Base-by-base conservation (phyloP, 1,284 basidiomycete genomes). In the Tremellales sp. region DNA sequence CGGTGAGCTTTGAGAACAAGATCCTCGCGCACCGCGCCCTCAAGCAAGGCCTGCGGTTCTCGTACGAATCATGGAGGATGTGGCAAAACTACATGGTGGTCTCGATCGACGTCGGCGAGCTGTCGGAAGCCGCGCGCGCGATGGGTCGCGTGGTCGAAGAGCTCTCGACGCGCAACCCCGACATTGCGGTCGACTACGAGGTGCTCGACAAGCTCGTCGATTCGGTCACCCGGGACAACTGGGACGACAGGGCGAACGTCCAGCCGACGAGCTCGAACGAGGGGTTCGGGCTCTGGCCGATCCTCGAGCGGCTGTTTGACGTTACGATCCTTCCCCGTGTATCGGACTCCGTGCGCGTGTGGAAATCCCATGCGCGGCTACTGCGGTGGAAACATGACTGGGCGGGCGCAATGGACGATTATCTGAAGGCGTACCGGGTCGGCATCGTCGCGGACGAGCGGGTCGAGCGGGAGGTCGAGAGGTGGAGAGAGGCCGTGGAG, bases 61-160 rank as follows among this genome's bases (percentile, higher is more conserved):
- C 81, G 43, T 87, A 89, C 70, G 85, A 91, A 43, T 93, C 93
- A 63, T 98, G 94, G 94, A 81, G 89, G 14, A 93, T 99, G 82
- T 99, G 95, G 95, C 79, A 80, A 57, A 99, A 99, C 75, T 97
- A 93, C 76, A 94, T 93, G 86, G 77, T 97, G 57, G 85, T 98
- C 29, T 81, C 88, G 6, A 79, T 97, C 70, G 91, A 97, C 61
- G 86, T 97, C 13, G 94, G 93, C 6, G 87, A 97, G 70, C 78
- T 97, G 36, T 76, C 82, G 7, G 94, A 99, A 67, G 86, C 91
- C 0, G 84, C 82, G 43, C 84, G 88, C 21, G 93, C 93, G 0
- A 78, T 92, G 39, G 79, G 79, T 0, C 83, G 91, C 5, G 78
- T 97, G 25, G 81, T 95, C 27, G 88, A 94, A 65, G 83, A 87